These are phyloP conservation scores for Sclerotinia trifoliorum DNA, from an alignment of 2,329 filamentous ascomycete species.

Conservation along the genomic window DNA sequence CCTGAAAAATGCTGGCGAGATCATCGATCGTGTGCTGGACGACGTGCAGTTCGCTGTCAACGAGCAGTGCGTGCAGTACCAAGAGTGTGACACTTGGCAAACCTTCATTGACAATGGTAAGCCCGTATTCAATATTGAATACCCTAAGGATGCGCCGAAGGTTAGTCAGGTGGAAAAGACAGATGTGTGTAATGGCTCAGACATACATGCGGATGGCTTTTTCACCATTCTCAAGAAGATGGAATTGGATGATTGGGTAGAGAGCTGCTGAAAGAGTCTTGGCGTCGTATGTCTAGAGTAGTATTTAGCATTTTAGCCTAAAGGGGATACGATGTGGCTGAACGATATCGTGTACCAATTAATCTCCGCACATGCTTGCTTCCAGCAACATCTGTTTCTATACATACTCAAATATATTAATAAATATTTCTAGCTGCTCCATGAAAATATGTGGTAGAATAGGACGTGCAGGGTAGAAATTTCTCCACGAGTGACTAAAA, in stretches of 20 bases:
- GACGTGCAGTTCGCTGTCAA: slow-evolving; percentile 40
- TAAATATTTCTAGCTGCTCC: neutral
- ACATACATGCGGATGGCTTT: slow-evolving; percentile 19
- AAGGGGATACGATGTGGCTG: slow-evolving; percentile 19
- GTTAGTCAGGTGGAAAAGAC: slow-evolving; percentile 12
- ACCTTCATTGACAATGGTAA: slow-evolving; percentile 60
- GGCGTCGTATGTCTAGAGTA: neutral
- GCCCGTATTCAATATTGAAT: slow-evolving; percentile 73
- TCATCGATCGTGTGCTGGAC: slow-evolving; percentile 40
- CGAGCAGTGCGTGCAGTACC: slow-evolving; percentile 65
- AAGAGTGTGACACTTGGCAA: slow-evolving; percentile 58
- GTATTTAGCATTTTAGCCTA: neutral
- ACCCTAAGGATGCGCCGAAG: slow-evolving; percentile 47
- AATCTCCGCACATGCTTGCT: neutral
- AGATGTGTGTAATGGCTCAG: slow-evolving; percentile 16
- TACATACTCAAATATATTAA: neutral
- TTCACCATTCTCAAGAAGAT: slow-evolving; percentile 27
- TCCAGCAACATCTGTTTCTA: neutral
- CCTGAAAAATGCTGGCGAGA: slow-evolving; percentile 65
- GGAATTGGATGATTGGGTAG: slow-evolving; percentile 28
- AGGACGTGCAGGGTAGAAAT: neutral
- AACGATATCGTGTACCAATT: slow-evolving; percentile 15
- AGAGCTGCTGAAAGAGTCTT: slow-evolving; percentile 7
- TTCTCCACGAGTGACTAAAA: neutral
- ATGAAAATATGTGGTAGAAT: neutral